Conservation (phyloP, 2,329 filamentous ascomycete species). For the Grosmannia penicillata region DNA sequence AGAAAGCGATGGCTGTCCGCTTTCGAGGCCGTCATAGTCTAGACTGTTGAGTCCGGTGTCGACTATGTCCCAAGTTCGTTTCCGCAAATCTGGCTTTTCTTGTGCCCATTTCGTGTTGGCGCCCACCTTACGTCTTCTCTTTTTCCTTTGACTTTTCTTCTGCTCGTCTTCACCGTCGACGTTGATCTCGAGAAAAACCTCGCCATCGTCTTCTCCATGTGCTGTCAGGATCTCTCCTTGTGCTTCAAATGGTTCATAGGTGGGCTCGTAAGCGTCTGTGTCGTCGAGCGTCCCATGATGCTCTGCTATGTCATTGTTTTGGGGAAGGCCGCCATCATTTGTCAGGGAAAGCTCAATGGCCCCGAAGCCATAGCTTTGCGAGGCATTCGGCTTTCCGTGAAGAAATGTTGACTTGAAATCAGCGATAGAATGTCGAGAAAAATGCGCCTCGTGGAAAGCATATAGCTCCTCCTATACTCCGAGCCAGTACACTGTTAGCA, state of each 20-base stretch:
- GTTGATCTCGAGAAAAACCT: too few relatives aligned
- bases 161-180: conserved; percentile 17
- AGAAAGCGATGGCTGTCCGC: conserved; percentile 10
- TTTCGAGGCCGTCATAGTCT: conserved; percentile 38
- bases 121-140: conserved; percentile 14
- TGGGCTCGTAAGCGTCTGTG: background rate
- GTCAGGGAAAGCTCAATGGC: too few relatives aligned
- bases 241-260: too few relatives aligned
- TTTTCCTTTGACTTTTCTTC: conserved; percentile 6
- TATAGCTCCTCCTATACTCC: conserved; percentile 39
- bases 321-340: too few relatives aligned
- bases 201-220: background rate
- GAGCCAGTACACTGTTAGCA: background rate
- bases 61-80: conserved; percentile 53
- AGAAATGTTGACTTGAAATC: conserved; percentile 31
- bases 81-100: conserved; percentile 46
- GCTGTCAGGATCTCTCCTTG: background rate
- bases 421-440: conserved; percentile 30
- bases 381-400: background rate
- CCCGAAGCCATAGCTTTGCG: too few relatives aligned
- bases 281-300: too few relatives aligned
- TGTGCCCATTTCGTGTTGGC: conserved; percentile 21
- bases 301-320: too few relatives aligned
- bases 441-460: conserved; percentile 45
- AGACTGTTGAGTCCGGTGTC: conserved; percentile 44